A percentile compares a stretch with the other conserved stretches of the same genome.
Conservation (phyloP, 345 rosid genomes). For the Punica granatum region DNA sequence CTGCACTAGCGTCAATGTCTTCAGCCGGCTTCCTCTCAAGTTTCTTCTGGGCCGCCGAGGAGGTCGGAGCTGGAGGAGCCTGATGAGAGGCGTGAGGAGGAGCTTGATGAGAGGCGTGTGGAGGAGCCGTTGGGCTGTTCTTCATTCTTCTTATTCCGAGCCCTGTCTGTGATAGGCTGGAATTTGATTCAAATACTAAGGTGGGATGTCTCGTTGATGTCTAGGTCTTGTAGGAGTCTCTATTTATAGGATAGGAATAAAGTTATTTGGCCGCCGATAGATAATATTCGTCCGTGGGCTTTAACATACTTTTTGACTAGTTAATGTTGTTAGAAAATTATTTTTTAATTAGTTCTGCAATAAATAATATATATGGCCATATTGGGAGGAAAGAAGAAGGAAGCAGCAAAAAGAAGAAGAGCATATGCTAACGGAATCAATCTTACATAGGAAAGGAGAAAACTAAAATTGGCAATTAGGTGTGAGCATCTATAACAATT, state of each 20-base stretch:
- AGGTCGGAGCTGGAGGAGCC: neutral
- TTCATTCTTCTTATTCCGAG: neutral
- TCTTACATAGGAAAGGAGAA: neutral
- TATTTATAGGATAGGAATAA: neutral
- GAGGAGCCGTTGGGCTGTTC: neutral
- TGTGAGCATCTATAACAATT: too few relatives aligned
- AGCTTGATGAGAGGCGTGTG: neutral
- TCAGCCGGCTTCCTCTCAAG: constrained; percentile 50
- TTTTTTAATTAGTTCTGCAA: too few relatives aligned
- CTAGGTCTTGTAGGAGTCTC: neutral
- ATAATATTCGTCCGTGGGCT: too few relatives aligned
- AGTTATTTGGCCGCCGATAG: neutral
- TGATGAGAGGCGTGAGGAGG: neutral
- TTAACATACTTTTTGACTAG: neutral
- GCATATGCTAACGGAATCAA: neutral
- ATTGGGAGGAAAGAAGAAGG: neutral
- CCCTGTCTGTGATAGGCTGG: too few relatives aligned
- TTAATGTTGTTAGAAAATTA: too few relatives aligned
- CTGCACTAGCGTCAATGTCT: constrained; percentile 66
- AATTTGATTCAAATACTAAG: neutral
- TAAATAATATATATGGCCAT: neutral
- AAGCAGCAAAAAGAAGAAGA: neutral
- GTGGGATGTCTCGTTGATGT: neutral
- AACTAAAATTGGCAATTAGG: neutral
- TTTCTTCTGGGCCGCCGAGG: constrained; percentile 2